Base-by-base conservation (phyloP, 2,329 filamentous ascomycete species). In the Phialophora verrucosa region DNA sequence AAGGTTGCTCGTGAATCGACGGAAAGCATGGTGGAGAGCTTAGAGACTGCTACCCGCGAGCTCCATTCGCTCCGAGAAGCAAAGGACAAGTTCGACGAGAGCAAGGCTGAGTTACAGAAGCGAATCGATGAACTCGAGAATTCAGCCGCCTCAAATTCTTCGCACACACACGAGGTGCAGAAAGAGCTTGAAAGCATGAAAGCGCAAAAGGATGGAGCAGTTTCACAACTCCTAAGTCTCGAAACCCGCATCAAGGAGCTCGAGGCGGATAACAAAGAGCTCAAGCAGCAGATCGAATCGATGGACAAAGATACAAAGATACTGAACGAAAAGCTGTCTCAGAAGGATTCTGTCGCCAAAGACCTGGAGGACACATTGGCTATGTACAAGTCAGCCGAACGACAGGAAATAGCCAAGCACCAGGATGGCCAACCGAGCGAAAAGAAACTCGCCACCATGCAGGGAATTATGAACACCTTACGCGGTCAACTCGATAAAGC, bases 1-100 rank as follows among this genome's bases (percentile, higher is more conserved):
- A 84, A 86, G 1, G 85, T 87, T 12, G 88, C 88, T 10, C 88
- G 91, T 71, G 90, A 95, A 73, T 90, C 89, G 51, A 88, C 86
- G 49, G 80, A 87, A 66, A 84, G 85, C n/a, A 84, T 92, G 73
- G 85, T 87, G 31, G 77, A 82, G 73, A 91, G 84, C 64, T 79
- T 93, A 1, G 90, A 93, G 74, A 85, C 85, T 59, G 85, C 88
- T 0, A 90, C 88, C 1, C 82, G 85, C 12, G 88, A 92, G 72
- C 79, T 92, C 6, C 83, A 84, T 57, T 80, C 79, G 11, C 73
- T 87, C 69, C 82, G 81, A 44, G 85, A 88, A 25, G 79, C 77
- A 29, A 84, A 83, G 67, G 81, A 84, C 29, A 82, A 77, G 29
- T 77, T 87, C 31, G 75, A 81, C 23, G 76, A 75, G 47, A 76